Base-by-base conservation (phyloP, 768 basidiomycete genomes). In the Hypholoma fasciculare region DNA sequence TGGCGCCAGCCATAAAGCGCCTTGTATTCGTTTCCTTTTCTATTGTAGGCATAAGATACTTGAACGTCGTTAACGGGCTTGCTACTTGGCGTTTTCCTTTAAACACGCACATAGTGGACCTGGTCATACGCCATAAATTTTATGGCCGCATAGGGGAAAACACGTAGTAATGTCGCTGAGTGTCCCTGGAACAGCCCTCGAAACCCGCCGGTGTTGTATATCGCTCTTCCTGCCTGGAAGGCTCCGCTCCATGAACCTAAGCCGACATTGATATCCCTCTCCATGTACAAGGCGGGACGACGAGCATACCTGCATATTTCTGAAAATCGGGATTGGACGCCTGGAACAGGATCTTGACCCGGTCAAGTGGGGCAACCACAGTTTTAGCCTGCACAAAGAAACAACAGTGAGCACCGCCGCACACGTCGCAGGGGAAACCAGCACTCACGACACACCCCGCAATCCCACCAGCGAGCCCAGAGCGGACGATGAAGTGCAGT, bases 331-430 rank as follows among this genome's bases (percentile, higher is more conserved):
- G 91, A 72, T 96, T 97, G 7, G 93, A 93, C 0, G 97, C 94
- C 72, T 99, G 96, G 69, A 98, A 97, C 49, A 99, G 87, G 66
- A 99, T 99, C 77, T 99, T 99, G 65, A 99, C 96, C 69, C 97
- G 82, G 72, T 99, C 97, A 49, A 99, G 82, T 3, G 97, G 97
- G 17, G 97, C 97, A 44, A 97, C 92, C 34, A 88, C 89, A 12
- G 94, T 94, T 75, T 96, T 96, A 49, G 95, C 94, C 96, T 96
- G 62, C 2, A n/a, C 47, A 42, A 34, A 51, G 61, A n/a, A n/a
- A n/a, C 46, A 63, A 59, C 39, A 66, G 61, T 49, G 51, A 38
- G 7, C 23, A 23, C 38, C 39, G 49, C 54, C 40, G 57, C 46
- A 39, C 26, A 60, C 19, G 43, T 48, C 40, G 61, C 36, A 55